These are phyloP conservation scores for Conringia planisiliqua DNA, from an alignment of 345 rosid genomes.

Conservation along the genomic window DNA sequence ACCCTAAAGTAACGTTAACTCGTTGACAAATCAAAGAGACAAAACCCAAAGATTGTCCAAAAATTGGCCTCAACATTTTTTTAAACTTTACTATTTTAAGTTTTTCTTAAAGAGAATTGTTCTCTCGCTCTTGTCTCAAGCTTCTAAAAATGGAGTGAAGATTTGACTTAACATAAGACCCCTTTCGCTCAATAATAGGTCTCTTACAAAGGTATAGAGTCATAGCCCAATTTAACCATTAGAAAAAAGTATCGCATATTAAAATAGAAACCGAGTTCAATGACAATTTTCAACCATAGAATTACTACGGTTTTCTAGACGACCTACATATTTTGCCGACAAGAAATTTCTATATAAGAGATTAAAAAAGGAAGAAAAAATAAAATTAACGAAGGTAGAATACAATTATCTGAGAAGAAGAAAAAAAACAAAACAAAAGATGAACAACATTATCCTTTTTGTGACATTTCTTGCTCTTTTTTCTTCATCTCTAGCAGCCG, in stretches of 20 bases:
- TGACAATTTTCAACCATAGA: conserved; percentile 5
- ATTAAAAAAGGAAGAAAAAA: not conserved
- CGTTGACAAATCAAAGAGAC: not conserved
- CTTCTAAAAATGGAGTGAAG: not conserved
- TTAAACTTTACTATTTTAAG: not conserved
- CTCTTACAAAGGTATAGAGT: not conserved
- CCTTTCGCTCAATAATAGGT: conserved; percentile 1
- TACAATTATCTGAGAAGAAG: not conserved
- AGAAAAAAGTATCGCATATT: not conserved
- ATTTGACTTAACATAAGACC: conserved; percentile 2
- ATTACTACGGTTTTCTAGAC: not conserved
- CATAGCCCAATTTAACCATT: not conserved
- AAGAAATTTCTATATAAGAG: conserved; percentile 12
- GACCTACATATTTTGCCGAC: not conserved
- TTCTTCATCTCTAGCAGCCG: conserved; percentile 24
- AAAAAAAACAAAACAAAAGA: not conserved
- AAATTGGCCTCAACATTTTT: not conserved
- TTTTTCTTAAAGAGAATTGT: not conserved
- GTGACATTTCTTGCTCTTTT: conserved; percentile 26
- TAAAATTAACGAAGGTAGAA: not conserved
- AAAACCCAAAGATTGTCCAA: not conserved
- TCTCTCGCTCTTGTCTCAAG: not conserved
- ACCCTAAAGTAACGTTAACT: not conserved
- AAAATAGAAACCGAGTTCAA: conserved; percentile 14
- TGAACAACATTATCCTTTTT: conserved; percentile 14